Conservation (phyloP, 2,329 filamentous ascomycete species). For the Venturia asperata region DNA sequence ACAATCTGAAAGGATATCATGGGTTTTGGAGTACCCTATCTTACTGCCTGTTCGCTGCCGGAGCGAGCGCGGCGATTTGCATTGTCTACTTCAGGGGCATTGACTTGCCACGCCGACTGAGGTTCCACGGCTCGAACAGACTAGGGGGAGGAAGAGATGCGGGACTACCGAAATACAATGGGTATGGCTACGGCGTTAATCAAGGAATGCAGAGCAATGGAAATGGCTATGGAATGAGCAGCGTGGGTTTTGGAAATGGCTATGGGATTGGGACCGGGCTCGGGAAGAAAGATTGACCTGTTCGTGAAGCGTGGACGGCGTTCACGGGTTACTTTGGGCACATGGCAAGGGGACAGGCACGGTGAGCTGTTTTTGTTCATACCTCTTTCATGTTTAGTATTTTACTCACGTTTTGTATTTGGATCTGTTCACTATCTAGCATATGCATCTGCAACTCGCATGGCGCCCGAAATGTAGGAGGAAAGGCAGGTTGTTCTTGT, state of each 20-base stretch:
- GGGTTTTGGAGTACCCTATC: slow-evolving; percentile 43
- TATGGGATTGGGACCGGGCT: slow-evolving; percentile 39
- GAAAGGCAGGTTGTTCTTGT: not conserved
- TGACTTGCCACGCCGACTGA: slow-evolving; percentile 45
- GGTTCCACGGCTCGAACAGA: slow-evolving; percentile 51
- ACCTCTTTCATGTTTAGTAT: not conserved
- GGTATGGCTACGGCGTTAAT: slow-evolving; percentile 27
- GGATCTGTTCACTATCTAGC: slow-evolving; percentile 8
- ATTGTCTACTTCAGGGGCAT: slow-evolving; percentile 49
- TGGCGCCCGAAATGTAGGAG: not conserved
- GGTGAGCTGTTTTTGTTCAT: not conserved
- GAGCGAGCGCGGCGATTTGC: slow-evolving; percentile 44
- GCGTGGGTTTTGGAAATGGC: slow-evolving; percentile 23
- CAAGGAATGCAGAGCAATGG: slow-evolving; percentile 25
- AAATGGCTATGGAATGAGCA: slow-evolving; percentile 26
- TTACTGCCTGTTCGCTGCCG: slow-evolving; percentile 43
- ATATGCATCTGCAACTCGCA: not conserved
- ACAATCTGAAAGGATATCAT: slow-evolving; percentile 41
- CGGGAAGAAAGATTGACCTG: slow-evolving; percentile 36
- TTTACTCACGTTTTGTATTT: not conserved
- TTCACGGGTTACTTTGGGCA: not conserved
- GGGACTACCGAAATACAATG: slow-evolving; percentile 32
- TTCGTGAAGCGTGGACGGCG: not conserved
- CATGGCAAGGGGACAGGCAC: not conserved
- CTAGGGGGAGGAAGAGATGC: slow-evolving; percentile 28